A percentile compares a stretch with the other conserved stretches of the same genome.
Evolutionary conservation across 2,329 filamentous ascomycete genomes (phyloP).

Genomic region (Capronia epimyces): DNA sequence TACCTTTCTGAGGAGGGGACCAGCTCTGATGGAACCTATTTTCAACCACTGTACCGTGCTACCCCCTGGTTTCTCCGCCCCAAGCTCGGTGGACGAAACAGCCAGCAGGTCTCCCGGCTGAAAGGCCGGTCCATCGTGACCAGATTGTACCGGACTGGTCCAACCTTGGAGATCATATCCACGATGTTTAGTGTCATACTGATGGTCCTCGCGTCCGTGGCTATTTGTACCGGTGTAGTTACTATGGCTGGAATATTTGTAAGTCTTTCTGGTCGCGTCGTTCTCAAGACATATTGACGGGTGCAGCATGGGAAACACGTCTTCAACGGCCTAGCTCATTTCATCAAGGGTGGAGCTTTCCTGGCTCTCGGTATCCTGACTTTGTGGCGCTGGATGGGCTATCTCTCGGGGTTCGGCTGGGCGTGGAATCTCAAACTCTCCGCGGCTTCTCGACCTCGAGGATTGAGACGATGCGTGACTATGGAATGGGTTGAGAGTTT

Average conservation of each 20-base stretch:
- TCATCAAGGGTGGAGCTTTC: slow-evolving; percentile 78
- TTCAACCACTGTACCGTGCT: no score
- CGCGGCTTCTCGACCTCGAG: slow-evolving; percentile 39
- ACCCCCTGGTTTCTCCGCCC: no score
- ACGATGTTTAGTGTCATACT: slow-evolving; percentile 1
- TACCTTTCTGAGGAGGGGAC: no score
- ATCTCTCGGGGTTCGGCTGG: slow-evolving; percentile 76
- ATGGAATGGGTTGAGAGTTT: slow-evolving; percentile 76
- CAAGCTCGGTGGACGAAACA: no score
- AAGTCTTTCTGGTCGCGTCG: not conserved
- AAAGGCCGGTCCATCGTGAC: not conserved
- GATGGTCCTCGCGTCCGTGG: slow-evolving; percentile 8
- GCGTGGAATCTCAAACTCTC: slow-evolving; percentile 71
- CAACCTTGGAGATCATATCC: not conserved
- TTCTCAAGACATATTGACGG: slow-evolving; percentile 2
- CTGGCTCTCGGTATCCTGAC: slow-evolving; percentile 76
- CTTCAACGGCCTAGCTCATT: slow-evolving; percentile 74
- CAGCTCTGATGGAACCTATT: no score
- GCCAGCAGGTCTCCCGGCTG: no score
- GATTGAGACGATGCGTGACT: slow-evolving; percentile 36
- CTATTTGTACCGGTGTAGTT: slow-evolving; percentile 15
- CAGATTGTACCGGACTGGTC: not conserved
- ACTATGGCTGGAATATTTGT: slow-evolving; percentile 38
- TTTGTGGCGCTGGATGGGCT: slow-evolving; percentile 72
- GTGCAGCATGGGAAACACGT: slow-evolving; percentile 47